These are phyloP conservation scores for Alloascoidea hylecoeti DNA, from an alignment of 805 yeast species.

Conservation along the genomic window DNA sequence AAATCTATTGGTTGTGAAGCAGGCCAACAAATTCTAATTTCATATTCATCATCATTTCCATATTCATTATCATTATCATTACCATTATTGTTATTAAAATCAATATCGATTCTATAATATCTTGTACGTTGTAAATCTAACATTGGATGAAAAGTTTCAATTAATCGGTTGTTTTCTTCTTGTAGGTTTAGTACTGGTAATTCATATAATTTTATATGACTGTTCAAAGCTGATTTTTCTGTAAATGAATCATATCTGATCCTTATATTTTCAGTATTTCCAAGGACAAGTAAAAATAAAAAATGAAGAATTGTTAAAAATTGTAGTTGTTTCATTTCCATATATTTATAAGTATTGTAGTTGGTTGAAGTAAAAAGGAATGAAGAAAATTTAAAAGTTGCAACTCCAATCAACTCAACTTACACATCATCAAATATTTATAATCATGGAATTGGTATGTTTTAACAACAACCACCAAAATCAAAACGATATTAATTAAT, in stretches of 20 bases:
- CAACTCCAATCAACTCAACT: too few relatives aligned
- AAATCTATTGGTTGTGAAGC: not conserved
- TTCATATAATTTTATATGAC: not conserved
- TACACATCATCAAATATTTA: not conserved
- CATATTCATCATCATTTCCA: not conserved
- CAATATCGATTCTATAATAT: not conserved
- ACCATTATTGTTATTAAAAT: too few relatives aligned
- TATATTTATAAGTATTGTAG: not conserved
- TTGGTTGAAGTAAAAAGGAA: not conserved
- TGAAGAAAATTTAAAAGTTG: not conserved
- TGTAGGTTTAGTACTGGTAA: not conserved
- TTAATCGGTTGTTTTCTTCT: not conserved
- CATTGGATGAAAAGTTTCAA: not conserved
- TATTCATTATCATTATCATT: too few relatives aligned
- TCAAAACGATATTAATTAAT: too few relatives aligned
- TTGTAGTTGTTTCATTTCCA: not conserved
- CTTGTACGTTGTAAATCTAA: not conserved
- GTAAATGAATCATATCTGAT: not conserved
- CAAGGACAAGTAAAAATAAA: not conserved
- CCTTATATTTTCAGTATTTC: not conserved
- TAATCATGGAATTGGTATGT: not conserved
- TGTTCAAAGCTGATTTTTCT: not conserved
- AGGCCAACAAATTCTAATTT: not conserved
- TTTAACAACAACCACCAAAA: not conserved
- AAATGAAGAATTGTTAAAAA: not conserved